Base-by-base conservation (phyloP, 1,284 basidiomycete species). In the Apiotrichum brassicae region DNA sequence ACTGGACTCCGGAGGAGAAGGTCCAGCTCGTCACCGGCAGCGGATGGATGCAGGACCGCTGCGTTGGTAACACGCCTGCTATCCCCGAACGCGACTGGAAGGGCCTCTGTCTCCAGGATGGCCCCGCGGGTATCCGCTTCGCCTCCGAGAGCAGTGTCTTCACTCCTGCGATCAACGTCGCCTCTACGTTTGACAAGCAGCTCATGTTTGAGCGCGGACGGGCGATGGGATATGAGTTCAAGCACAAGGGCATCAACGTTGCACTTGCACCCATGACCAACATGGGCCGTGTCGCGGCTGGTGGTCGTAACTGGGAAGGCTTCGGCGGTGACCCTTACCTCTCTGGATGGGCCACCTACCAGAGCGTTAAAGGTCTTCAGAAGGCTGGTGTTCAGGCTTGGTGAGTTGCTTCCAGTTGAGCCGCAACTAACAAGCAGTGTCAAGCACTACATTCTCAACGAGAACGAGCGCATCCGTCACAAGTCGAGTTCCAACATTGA, bases 231-330 rank as follows among this genome's bases (percentile, higher is more conserved):
- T 65, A 76, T 39, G 89, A 94, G 72, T 82, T 84, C 71, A 78
- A 79, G 54, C 83, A 79, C 34, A 90, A 92, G 66, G 90, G 90
- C 37, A 83, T 85, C 49, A 80, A 93, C 62, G 77, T 85, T 49
- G 79, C 78, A 8, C 75, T 86, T 8, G 82, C 82, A 8, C 73
- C 71, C 2, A 65, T 66, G 61, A 71, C 67, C 38, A 72, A 73
- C 48, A 44, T 84, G 45, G 78, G 76, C 46, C 78, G 84, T n/a
- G 76, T 76, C 1, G 79, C 83, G 6, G 79, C 78, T 16, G 81
- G 76, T 3, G 88, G 88, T 0, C 75, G 88, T 11, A 88, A 87
- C 68, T 92, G 86, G 86, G 87, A 92, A 75, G 86, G 85, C 8
- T 89, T 87, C 56, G 83, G 86, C 40, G 65, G 52, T 24, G 68